Conservation (phyloP, 495 filamentous ascomycete genomes). For the Trichoderma gamsii region DNA sequence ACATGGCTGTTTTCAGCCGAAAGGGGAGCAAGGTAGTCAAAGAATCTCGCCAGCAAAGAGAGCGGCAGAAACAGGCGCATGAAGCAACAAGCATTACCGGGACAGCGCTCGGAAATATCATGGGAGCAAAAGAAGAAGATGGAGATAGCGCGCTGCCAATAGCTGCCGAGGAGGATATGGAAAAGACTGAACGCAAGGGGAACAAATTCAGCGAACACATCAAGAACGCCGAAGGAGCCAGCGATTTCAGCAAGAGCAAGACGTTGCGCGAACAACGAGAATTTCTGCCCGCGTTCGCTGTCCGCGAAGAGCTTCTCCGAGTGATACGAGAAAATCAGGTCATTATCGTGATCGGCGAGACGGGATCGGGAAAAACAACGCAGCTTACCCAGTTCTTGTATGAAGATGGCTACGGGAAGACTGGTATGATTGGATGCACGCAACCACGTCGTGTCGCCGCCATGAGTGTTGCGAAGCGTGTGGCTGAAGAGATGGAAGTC, state of each 20-base stretch:
- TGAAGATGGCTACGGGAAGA: conserved; percentile 84
- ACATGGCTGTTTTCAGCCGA: conserved; percentile 97
- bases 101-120: conserved; percentile 85
- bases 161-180: conserved; percentile 63
- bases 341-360: conserved; percentile 92
- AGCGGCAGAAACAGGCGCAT: conserved; percentile 91
- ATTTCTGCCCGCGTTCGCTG: conserved; percentile 92
- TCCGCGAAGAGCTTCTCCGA: conserved; percentile 88
- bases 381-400: conserved; percentile 93
- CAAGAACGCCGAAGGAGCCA: conserved; percentile 84
- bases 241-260: conserved; percentile 89
- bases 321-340: conserved; percentile 98
- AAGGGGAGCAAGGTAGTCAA: conserved; percentile 93
- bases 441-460: conserved; percentile 93
- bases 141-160: conserved; percentile 78
- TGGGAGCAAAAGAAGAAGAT: conserved; percentile 93
- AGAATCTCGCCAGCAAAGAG: conserved; percentile 84
- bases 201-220: conserved; percentile 89
- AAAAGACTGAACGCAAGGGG: conserved; percentile 41
- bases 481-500: conserved; percentile 99
- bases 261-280: conserved; percentile 86
- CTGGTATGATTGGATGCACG: conserved; percentile 89
- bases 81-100: conserved; percentile 91
- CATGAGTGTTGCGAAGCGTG: conserved; percentile 98
- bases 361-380: conserved; percentile 93